A percentile compares a stretch with the other conserved stretches of the same genome.
Conservation (phyloP, 805 yeast genomes). For the Yamadazyma sp. region DNA sequence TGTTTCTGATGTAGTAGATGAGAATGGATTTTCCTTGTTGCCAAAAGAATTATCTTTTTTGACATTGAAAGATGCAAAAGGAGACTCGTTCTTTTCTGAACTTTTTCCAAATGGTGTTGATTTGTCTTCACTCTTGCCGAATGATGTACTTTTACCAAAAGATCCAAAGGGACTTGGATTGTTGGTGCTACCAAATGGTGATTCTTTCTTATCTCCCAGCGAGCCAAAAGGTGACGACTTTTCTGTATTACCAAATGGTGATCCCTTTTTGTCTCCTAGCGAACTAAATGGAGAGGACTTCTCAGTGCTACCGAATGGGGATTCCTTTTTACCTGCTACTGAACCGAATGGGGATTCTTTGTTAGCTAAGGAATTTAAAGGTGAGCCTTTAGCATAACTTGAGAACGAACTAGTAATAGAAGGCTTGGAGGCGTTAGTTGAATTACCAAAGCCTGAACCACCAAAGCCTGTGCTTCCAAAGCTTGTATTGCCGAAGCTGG, state of each 20-base stretch:
- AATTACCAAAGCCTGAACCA: conserved; percentile 1
- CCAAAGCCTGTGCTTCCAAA: conserved; percentile 15
- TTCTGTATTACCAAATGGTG: conserved; percentile 5
- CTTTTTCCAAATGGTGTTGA: conserved; percentile 7
- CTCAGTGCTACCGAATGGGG: conserved; percentile 4
- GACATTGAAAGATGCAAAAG: conserved; percentile 10
- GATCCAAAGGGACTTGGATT: not conserved
- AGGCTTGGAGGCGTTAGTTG: too few relatives aligned
- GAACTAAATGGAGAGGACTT: conserved; percentile 5
- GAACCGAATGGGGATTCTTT: conserved; percentile 17
- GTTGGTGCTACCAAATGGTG: conserved; percentile 10
- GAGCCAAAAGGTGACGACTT: conserved; percentile 5
- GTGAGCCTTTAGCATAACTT: too few relatives aligned
- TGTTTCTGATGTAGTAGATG: too few relatives aligned
- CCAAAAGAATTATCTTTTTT: too few relatives aligned
- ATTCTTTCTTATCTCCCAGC: conserved; percentile 1
- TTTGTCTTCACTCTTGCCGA: conserved; percentile 12
- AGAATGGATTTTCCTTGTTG: too few relatives aligned
- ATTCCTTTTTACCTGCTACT: conserved; percentile 2
- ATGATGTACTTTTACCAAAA: conserved; percentile 9
- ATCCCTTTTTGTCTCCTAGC: not conserved
- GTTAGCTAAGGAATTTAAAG: conserved; percentile 1
- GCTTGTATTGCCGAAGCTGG: conserved; percentile 13
- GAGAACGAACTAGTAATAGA: too few relatives aligned
- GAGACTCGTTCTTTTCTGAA: conserved; percentile 5